phyloP scores from a whole-genome alignment of 768 basidiomycete species.

The Chalciporus pseudorubinellus region DNA sequence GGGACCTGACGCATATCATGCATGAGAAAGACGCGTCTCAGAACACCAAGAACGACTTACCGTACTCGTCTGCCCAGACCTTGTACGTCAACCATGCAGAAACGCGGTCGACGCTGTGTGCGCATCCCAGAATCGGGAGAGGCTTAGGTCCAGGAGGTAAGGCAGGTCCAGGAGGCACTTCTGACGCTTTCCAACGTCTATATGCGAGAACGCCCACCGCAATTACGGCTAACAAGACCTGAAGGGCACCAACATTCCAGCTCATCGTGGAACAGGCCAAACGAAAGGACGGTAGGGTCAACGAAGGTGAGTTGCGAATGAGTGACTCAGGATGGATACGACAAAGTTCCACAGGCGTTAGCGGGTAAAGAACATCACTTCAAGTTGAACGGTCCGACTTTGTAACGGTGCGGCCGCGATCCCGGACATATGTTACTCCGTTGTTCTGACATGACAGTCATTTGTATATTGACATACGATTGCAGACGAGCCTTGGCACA shows the following conservation, averaged over 20 bases:
- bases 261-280: too few species aligned
- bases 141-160: slow-evolving; percentile 13
- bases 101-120: neutral
- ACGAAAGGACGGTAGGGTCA: neutral
- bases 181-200: neutral
- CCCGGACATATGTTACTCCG: too few species aligned
- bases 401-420: too few species aligned
- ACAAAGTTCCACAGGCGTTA: too few species aligned
- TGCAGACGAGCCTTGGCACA: too few species aligned
- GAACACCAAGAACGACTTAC: neutral
- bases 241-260: neutral
- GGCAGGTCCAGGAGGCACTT: neutral
- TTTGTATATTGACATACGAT: too few species aligned
- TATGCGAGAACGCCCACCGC: neutral
- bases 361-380: too few species aligned
- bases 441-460: too few species aligned
- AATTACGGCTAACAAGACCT: neutral
- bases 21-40: neutral
- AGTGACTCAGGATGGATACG: too few species aligned
- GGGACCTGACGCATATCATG: neutral
- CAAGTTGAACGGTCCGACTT: too few species aligned
- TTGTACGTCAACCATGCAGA: slow-evolving; percentile 14
- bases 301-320: neutral
- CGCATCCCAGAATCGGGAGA: slow-evolving; percentile 15
- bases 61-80: slow-evolving; percentile 10